Evolutionary conservation across 352 stramenopile genomes (phyloP).

Genomic region (Phytopythium oedochilum): DNA sequence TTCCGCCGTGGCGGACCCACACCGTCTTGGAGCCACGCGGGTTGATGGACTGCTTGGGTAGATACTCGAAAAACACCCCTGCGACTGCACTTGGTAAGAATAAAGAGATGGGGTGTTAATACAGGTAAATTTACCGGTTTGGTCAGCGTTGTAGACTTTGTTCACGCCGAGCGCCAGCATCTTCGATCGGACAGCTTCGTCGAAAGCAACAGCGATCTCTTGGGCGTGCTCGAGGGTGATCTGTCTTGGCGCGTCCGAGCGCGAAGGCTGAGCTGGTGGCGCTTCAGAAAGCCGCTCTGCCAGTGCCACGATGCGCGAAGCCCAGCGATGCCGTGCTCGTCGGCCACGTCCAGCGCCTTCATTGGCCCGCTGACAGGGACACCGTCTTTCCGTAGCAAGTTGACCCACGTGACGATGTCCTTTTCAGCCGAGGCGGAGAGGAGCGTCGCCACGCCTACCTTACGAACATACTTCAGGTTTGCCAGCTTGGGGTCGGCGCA

Average conservation of each 20-base stretch:
- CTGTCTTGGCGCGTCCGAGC: slow-evolving; percentile 3
- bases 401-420: not conserved
- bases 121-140: slow-evolving; percentile 9
- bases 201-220: not conserved
- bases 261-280: slow-evolving; percentile 7
- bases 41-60: slow-evolving; percentile 8
- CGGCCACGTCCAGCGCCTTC: not conserved
- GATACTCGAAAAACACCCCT: slow-evolving; percentile 17
- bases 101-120: not conserved
- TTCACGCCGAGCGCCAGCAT: slow-evolving; percentile 6
- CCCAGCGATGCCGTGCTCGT: not conserved
- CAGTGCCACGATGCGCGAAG: slow-evolving; percentile 5
- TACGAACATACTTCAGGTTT: not conserved
- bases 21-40: slow-evolving; percentile 10
- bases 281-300: slow-evolving; percentile 2
- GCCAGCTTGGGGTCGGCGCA: not conserved
- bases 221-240: slow-evolving; percentile 4
- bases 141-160: slow-evolving; percentile 9
- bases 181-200: not conserved
- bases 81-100: too few relatives aligned
- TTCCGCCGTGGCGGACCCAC: slow-evolving; percentile 6
- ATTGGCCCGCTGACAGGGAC: not conserved
- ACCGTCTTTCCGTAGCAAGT: not conserved
- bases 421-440: not conserved
- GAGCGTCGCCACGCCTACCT: not conserved